Conservation (phyloP, 192 early-diverging fungal genomes). For the Backusella psychrophila region DNA sequence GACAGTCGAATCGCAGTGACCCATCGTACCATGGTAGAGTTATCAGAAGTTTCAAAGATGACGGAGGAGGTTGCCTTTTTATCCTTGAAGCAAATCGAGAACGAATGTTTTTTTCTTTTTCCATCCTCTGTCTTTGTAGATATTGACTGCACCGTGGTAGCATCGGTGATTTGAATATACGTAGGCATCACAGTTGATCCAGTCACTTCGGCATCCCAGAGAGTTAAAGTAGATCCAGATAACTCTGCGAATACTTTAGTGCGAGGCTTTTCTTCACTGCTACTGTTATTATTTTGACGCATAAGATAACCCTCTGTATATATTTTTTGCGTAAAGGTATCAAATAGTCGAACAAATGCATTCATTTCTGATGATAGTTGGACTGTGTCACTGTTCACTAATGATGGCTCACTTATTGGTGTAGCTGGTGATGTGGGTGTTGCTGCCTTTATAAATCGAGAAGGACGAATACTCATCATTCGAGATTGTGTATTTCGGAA, state of each 20-base stretch:
- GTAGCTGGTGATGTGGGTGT: not conserved
- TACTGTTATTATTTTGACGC: constrained; percentile 60
- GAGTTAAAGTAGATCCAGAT: constrained; percentile 61
- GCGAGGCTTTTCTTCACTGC: constrained; percentile 63
- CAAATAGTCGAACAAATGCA: constrained; percentile 54
- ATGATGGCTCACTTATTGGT: not conserved
- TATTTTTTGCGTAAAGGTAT: constrained; percentile 65
- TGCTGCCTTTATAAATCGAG: constrained; percentile 31
- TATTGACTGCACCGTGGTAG: constrained; percentile 48
- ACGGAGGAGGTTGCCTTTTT: not conserved
- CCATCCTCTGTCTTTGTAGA: constrained; percentile 52
- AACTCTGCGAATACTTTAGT: constrained; percentile 73
- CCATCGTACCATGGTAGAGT: constrained; percentile 43
- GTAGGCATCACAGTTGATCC: constrained; percentile 60
- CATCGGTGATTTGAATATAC: constrained; percentile 55
- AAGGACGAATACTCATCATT: constrained; percentile 26
- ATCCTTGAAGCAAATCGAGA: constrained; percentile 42
- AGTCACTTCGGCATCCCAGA: constrained; percentile 58
- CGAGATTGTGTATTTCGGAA: constrained; percentile 24
- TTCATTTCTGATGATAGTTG: constrained; percentile 53
- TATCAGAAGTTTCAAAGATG: constrained; percentile 16
- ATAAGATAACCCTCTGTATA: constrained; percentile 70
- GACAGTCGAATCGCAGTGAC: constrained; percentile 69
- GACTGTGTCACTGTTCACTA: constrained; percentile 34
- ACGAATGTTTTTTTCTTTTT: constrained; percentile 64